Conservation (phyloP, 306 rosid genomes). For the Amphicarpaea edgeworthii region DNA sequence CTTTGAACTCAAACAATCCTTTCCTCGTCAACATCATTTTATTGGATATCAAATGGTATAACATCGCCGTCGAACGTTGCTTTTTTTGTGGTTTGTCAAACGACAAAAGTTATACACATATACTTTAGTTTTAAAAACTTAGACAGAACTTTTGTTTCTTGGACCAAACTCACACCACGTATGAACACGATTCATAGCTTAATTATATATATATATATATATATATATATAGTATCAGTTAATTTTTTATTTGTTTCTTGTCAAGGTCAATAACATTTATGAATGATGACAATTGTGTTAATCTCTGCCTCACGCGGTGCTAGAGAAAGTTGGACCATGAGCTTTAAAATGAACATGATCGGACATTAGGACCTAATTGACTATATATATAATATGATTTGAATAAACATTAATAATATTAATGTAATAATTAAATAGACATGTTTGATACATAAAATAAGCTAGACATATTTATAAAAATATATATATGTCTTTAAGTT, state of each 20-base stretch:
- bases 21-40: background rate
- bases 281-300: background rate
- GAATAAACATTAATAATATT: no score
- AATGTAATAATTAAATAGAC: no score
- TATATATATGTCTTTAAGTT: no score
- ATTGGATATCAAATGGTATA: background rate
- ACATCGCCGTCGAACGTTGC: background rate
- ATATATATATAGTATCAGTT: background rate
- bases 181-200: background rate
- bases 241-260: background rate
- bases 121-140: background rate
- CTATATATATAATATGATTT: no score
- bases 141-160: background rate
- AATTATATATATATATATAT: no score
- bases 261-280: background rate
- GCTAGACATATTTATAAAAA: no score
- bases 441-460: no score
- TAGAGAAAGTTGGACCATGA: background rate
- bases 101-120: background rate
- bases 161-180: background rate
- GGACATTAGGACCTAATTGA: no score
- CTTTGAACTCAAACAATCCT: conserved; percentile 17
- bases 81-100: background rate
- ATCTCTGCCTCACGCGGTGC: background rate
- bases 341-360: no score